Conservation (phyloP, 441 rosid species). For the Erodium chrysanthum region DNA sequence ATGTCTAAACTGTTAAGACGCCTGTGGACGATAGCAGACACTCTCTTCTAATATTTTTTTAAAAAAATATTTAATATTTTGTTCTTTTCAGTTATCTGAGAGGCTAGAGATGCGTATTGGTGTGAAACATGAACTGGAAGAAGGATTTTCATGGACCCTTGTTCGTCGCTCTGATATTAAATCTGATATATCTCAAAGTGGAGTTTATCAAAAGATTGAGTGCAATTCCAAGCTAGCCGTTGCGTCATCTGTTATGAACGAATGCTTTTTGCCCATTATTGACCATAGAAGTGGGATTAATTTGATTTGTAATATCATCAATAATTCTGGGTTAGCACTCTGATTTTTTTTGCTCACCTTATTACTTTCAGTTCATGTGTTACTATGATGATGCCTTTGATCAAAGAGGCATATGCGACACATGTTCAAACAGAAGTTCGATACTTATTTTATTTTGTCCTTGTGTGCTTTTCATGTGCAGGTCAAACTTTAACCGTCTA, state of each 20-base stretch:
- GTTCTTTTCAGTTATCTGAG: conserved; percentile 41
- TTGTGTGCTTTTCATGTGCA: conserved; percentile 24
- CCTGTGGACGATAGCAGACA: not conserved
- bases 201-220: conserved; percentile 45
- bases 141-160: conserved; percentile 76
- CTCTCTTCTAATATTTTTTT: not conserved
- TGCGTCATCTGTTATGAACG: conserved; percentile 81
- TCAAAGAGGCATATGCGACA: not conserved
- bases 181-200: conserved; percentile 39
- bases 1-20: not conserved
- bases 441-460: not conserved
- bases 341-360: not conserved
- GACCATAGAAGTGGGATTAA: conserved; percentile 83
- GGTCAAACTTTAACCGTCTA: conserved; percentile 77
- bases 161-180: conserved; percentile 56
- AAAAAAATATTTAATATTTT: conserved; percentile 10
- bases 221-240: conserved; percentile 85
- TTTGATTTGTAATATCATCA: conserved; percentile 74
- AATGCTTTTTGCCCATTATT: conserved; percentile 74
- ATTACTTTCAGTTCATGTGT: not conserved
- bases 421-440: not conserved
- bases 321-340: conserved; percentile 58
- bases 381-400: not conserved
- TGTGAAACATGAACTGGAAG: conserved; percentile 67
- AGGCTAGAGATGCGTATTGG: conserved; percentile 58